phyloP scores from a whole-genome alignment of 345 rosid species.

The Linum tenue region DNA sequence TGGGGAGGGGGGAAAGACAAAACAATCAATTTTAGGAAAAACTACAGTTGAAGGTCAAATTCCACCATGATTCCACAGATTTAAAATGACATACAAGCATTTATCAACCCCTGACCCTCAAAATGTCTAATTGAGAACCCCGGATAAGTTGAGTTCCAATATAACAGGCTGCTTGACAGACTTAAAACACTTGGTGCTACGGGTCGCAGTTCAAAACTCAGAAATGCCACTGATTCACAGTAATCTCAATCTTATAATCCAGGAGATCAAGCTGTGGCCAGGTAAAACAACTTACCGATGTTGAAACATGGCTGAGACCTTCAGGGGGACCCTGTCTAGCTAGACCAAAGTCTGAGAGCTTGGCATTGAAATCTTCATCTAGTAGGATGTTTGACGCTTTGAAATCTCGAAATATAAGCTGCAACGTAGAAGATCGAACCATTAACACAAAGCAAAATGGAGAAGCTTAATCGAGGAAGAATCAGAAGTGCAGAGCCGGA shows the following conservation, averaged over 20 bases:
- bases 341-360: slow-evolving; percentile 92
- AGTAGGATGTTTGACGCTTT: slow-evolving; percentile 83
- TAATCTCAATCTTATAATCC: not conserved
- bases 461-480: not conserved
- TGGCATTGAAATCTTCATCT: slow-evolving; percentile 74
- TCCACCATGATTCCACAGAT: too few species aligned
- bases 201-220: too few species aligned
- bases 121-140: too few species aligned
- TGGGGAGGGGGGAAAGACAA: not conserved
- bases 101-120: not conserved
- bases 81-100: too few species aligned
- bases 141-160: too few species aligned
- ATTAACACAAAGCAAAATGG: slow-evolving; percentile 8
- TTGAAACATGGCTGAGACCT: slow-evolving; percentile 79
- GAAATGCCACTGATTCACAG: too few species aligned
- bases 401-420: slow-evolving; percentile 90
- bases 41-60: too few species aligned
- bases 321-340: slow-evolving; percentile 92
- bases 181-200: too few species aligned
- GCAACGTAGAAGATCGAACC: too few species aligned
- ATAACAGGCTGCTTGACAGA: too few species aligned
- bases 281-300: slow-evolving; percentile 48
- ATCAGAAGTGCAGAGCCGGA: not conserved
- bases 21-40: not conserved
- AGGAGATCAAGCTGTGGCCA: too few species aligned